Conservation (phyloP, 1,284 basidiomycete genomes). For the Leccinum variabile region DNA sequence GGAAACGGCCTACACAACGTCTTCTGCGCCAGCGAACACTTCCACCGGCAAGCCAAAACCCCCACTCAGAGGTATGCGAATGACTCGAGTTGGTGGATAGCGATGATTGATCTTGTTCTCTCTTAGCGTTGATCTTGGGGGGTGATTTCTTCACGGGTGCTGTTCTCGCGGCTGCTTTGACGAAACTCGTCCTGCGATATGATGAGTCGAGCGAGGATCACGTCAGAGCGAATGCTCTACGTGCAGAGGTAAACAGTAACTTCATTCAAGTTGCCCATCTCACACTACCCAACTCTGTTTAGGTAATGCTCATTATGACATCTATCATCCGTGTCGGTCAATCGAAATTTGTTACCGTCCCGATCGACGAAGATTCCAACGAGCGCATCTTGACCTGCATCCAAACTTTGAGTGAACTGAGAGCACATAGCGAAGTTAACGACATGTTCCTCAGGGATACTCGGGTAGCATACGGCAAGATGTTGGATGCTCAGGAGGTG, state of each 20-base stretch:
- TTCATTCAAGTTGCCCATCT: constrained; percentile 3
- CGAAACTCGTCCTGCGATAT: constrained; percentile 90
- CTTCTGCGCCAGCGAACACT: constrained; percentile 57
- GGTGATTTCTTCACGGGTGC: constrained; percentile 98
- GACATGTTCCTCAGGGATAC: constrained; percentile 94
- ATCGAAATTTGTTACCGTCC: constrained; percentile 89
- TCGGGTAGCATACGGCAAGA: constrained; percentile 90
- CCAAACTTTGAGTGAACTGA: constrained; percentile 84
- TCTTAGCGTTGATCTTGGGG: constrained; percentile 79
- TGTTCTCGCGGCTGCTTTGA: constrained; percentile 85
- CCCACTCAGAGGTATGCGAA: constrained; percentile 70
- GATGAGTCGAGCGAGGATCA: constrained; percentile 60
- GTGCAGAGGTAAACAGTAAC: constrained; percentile 69
- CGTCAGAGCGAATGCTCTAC: constrained; percentile 67
- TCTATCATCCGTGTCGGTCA: constrained; percentile 96
- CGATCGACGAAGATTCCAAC: constrained; percentile 97
- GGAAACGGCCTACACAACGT: constrained; percentile 86
- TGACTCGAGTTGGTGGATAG: background rate
- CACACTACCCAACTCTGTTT: background rate
- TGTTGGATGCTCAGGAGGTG: constrained; percentile 91
- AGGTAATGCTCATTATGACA: constrained; percentile 98
- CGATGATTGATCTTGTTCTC: constrained; percentile 1
- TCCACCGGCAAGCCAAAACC: constrained; percentile 91
- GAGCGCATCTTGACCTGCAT: constrained; percentile 98
- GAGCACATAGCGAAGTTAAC: constrained; percentile 61